A percentile compares a stretch with the other conserved stretches of the same genome.
Evolutionary conservation across 345 rosid species (phyloP).

Genomic region (Camelina sativa): DNA sequence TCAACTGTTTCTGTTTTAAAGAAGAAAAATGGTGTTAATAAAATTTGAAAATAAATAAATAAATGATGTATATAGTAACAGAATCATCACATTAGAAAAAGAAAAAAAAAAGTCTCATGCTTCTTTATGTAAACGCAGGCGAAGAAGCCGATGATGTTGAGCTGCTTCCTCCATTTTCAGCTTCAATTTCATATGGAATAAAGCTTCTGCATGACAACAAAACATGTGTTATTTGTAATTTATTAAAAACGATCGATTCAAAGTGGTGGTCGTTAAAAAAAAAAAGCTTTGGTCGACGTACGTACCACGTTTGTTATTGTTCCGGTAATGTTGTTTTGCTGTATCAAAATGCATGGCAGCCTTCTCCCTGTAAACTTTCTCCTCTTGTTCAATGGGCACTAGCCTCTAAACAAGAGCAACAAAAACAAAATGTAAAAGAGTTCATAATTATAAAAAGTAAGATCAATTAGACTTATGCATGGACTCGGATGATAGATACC

Average conservation of each 20-base stretch:
- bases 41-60: background rate
- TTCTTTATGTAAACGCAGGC: background rate
- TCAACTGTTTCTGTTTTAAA: background rate
- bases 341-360: background rate
- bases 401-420: too few species aligned
- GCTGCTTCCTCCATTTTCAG: background rate
- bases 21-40: background rate
- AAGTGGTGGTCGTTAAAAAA: background rate
- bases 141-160: background rate
- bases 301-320: background rate
- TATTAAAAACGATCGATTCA: too few species aligned
- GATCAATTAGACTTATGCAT: too few species aligned
- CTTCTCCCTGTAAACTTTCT: background rate
- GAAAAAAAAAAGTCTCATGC: background rate
- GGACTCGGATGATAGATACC: too few species aligned
- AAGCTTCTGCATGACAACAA: background rate
- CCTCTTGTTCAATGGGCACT: background rate
- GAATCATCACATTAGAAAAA: too few species aligned
- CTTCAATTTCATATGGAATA: background rate
- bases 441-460: too few species aligned
- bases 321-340: background rate
- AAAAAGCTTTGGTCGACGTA: background rate
- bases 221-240: background rate
- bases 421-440: too few species aligned
- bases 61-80: background rate